phyloP scores from a whole-genome alignment of 768 basidiomycete genomes.

The Cubamyces lactineus region DNA sequence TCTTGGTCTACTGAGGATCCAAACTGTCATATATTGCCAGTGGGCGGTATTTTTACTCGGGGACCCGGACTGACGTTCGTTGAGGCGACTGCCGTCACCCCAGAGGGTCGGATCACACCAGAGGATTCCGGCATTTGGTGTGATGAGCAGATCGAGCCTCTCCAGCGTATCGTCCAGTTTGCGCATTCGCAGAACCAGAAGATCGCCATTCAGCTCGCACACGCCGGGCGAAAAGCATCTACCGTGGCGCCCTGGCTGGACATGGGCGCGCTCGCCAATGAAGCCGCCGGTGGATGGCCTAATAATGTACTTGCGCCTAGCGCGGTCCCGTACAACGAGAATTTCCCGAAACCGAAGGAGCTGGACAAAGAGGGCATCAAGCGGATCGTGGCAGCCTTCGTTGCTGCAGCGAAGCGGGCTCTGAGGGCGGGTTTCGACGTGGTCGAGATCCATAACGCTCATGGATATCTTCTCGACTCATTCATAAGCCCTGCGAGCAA shows the following conservation, averaged over 20 bases:
- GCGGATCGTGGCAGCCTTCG: constrained; percentile 58
- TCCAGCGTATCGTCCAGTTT: constrained; percentile 63
- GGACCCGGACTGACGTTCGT: constrained; percentile 60
- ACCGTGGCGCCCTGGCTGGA: constrained; percentile 64
- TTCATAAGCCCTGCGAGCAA: constrained; percentile 46
- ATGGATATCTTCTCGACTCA: constrained; percentile 31
- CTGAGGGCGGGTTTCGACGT: constrained; percentile 53
- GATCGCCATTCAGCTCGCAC: constrained; percentile 76
- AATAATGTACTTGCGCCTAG: constrained; percentile 53
- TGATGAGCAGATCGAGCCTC: constrained; percentile 54
- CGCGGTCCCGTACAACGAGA: constrained; percentile 44
- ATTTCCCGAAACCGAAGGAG: constrained; percentile 56
- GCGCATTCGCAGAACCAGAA: constrained; percentile 71
- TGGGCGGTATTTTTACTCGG: constrained; percentile 55
- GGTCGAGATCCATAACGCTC: constrained; percentile 34
- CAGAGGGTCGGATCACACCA: constrained; percentile 65
- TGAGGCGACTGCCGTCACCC: constrained; percentile 68
- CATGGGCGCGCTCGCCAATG: constrained; percentile 45
- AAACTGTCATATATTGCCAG: constrained; percentile 31
- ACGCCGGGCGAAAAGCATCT: constrained; percentile 75
- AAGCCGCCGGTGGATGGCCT: constrained; percentile 45
- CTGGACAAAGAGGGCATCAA: constrained; percentile 61
- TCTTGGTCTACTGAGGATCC: neutral
- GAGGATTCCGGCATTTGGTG: constrained; percentile 64
- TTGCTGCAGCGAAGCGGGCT: constrained; percentile 52